These are phyloP conservation scores for Saccharomyces pastorianus DNA, from an alignment of 1,139 yeast genomes.

Conservation along the genomic window DNA sequence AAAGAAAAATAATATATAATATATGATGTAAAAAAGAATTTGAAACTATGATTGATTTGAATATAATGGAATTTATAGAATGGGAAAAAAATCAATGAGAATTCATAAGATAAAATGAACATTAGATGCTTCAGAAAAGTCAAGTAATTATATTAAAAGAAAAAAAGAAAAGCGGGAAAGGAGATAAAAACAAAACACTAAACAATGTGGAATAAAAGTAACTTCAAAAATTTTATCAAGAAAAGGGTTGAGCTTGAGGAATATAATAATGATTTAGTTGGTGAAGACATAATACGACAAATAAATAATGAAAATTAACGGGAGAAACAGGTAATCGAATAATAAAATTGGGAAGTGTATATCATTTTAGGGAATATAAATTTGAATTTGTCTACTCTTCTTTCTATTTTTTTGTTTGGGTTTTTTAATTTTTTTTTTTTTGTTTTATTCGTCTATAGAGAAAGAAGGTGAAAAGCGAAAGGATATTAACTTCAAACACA, in stretches of 20 bases:
- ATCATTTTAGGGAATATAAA: not conserved
- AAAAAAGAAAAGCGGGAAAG: not conserved
- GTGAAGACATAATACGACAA: not conserved
- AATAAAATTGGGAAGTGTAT: not conserved
- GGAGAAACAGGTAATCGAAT: not conserved
- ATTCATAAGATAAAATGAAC: not conserved
- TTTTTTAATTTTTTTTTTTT: no score
- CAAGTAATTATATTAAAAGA: not conserved
- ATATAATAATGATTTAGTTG: not conserved
- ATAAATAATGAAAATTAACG: not conserved
- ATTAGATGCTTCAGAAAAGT: not conserved
- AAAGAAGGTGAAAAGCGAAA: not conserved
- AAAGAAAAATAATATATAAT: not conserved
- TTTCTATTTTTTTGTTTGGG: not conserved
- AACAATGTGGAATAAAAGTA: not conserved
- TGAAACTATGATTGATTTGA: not conserved
- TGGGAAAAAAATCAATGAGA: not conserved
- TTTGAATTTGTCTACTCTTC: not conserved
- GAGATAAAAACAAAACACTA: not conserved
- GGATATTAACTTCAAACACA: slow-evolving; percentile 9
- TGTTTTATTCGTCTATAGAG: not conserved
- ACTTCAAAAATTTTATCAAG: not conserved
- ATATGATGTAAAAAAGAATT: not conserved
- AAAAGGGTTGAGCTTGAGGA: not conserved
- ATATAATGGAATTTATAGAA: not conserved